phyloP scores from a whole-genome alignment of 2,329 filamentous ascomycete species.

The Diaporthe caulivora region DNA sequence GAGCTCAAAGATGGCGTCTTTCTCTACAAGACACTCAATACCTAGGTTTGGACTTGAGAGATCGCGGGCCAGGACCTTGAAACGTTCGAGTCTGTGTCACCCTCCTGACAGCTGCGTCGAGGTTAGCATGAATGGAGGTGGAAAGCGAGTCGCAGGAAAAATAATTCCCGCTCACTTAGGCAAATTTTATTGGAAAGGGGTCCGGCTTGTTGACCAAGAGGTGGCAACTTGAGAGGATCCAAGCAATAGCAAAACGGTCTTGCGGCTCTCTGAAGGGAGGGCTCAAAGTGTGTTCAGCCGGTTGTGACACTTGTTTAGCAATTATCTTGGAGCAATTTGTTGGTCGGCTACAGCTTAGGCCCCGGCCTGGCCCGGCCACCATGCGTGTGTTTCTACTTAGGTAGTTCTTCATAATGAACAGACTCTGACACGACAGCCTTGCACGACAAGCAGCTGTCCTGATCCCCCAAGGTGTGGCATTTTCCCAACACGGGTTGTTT shows the following conservation, averaged over 20 bases:
- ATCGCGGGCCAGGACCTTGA: not conserved
- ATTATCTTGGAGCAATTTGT: not conserved
- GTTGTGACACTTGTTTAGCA: not conserved
- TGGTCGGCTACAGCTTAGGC: too few relatives aligned
- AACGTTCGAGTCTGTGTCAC: not conserved
- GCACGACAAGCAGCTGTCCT: not conserved
- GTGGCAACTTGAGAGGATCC: too few relatives aligned
- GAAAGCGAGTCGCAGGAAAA: not conserved
- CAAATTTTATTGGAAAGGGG: not conserved
- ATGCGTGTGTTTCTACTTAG: too few relatives aligned
- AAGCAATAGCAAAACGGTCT: not conserved
- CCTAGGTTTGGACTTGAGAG: not conserved
- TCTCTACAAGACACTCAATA: conserved; percentile 68
- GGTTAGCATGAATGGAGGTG: not conserved
- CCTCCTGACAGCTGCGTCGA: not conserved
- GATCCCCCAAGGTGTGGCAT: not conserved
- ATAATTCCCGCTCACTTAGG: not conserved
- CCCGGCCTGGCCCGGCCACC: not conserved
- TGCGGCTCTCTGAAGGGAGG: not conserved
- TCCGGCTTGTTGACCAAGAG: not conserved
- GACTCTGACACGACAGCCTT: not conserved
- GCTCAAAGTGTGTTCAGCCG: not conserved
- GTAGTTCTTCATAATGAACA: not conserved
- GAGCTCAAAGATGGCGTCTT: conserved; percentile 65
- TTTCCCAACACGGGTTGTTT: not conserved